Evolutionary conservation across 2,329 filamentous ascomycete species (phyloP).

Genomic region (Calonectria ilicicola): DNA sequence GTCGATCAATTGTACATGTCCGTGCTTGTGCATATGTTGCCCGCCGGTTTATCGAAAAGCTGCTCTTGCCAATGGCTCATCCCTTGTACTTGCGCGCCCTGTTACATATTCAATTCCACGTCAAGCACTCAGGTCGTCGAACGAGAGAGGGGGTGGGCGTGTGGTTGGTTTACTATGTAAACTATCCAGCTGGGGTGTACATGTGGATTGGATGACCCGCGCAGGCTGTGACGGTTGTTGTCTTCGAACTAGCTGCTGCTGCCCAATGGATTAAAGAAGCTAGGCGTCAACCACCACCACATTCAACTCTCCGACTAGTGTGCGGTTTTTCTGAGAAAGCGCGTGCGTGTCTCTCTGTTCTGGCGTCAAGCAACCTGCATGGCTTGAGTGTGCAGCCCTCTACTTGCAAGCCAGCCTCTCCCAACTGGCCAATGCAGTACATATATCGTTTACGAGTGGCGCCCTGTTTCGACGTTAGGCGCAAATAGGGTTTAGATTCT

Average conservation of each 20-base stretch:
- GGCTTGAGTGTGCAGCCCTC: neutral
- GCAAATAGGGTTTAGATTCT: neutral
- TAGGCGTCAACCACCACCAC: conserved; percentile 22
- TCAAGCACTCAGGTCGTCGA: neutral
- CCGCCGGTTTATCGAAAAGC: neutral
- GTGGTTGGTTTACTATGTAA: neutral
- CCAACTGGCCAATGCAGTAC: neutral
- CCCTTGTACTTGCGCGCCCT: neutral
- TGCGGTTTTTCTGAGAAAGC: neutral
- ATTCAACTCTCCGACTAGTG: neutral
- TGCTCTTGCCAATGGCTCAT: neutral
- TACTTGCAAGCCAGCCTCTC: neutral
- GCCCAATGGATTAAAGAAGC: conserved; percentile 35
- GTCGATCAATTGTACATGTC: conserved; percentile 6
- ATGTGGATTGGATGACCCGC: conserved; percentile 6
- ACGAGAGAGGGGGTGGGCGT: neutral
- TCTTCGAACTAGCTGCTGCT: conserved; percentile 39
- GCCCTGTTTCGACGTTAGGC: neutral
- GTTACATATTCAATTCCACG: neutral
- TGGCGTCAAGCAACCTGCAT: neutral
- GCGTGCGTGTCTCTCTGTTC: neutral
- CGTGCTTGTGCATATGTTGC: neutral
- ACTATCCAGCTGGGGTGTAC: neutral
- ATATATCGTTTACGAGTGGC: conserved; percentile 3
- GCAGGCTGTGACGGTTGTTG: conserved; percentile 37